phyloP scores from a whole-genome alignment of 2,329 filamentous ascomycete genomes.

The Gremmenia infestans region DNA sequence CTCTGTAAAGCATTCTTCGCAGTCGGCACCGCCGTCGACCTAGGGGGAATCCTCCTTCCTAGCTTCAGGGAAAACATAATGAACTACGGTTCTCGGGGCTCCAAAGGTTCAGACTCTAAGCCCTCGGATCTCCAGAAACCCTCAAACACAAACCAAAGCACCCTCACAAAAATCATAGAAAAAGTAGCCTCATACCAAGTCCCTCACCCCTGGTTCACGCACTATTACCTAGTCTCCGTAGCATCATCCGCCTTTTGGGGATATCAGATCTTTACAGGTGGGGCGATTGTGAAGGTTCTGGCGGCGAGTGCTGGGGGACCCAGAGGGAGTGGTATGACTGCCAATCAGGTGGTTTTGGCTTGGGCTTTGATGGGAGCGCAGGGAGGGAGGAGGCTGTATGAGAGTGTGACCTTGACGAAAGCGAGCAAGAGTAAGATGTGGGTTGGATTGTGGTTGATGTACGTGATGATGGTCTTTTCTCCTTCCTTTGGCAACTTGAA shows the following conservation, averaged over 20 bases:
- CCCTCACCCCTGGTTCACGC: slow-evolving; percentile 83
- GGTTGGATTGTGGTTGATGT: slow-evolving; percentile 72
- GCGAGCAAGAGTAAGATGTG: slow-evolving; percentile 72
- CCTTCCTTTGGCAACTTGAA: no score
- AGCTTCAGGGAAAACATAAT: slow-evolving; percentile 27
- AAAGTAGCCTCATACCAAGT: slow-evolving; percentile 42
- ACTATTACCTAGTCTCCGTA: slow-evolving; percentile 77
- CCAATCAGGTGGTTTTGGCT: slow-evolving; percentile 57
- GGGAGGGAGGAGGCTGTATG: slow-evolving; percentile 68
- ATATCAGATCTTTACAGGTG: slow-evolving; percentile 52
- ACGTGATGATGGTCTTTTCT: background rate
- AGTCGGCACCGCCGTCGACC: slow-evolving; percentile 20
- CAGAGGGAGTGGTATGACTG: slow-evolving; percentile 40
- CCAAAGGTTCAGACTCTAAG: slow-evolving; percentile 4
- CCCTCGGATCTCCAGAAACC: background rate
- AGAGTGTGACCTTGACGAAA: slow-evolving; percentile 62
- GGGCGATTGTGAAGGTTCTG: slow-evolving; percentile 48
- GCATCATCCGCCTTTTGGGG: slow-evolving; percentile 70
- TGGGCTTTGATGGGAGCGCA: slow-evolving; percentile 75
- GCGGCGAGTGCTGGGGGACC: slow-evolving; percentile 30
- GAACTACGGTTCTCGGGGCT: slow-evolving; percentile 29
- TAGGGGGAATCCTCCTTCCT: slow-evolving; percentile 27
- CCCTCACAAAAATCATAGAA: slow-evolving; percentile 9
- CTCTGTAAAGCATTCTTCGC: slow-evolving; percentile 28
- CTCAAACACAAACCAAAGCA: background rate